phyloP scores from a whole-genome alignment of 306 rosid genomes.

The Glycine latifolia region DNA sequence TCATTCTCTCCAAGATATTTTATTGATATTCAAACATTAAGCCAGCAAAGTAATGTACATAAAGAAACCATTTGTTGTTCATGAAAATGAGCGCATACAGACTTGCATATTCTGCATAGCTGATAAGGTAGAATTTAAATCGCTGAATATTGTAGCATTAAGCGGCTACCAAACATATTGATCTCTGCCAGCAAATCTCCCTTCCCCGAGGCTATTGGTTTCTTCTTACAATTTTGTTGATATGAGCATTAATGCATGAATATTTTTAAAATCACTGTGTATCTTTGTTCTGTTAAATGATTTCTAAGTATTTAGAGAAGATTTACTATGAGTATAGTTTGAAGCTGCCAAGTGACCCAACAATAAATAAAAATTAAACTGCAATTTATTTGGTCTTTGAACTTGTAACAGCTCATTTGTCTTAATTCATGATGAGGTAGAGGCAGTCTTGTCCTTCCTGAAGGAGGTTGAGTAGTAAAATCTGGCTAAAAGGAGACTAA shows the following conservation, averaged over 20 bases:
- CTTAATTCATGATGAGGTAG: background rate
- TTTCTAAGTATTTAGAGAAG: background rate
- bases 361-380: background rate
- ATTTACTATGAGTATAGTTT: background rate
- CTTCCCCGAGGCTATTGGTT: background rate
- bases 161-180: background rate
- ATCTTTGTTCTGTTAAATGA: conserved; percentile 17
- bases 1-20: background rate
- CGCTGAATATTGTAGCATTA: background rate
- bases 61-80: background rate
- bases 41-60: background rate
- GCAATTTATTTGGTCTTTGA: conserved; percentile 6
- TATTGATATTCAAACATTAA: background rate
- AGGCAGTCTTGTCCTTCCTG: conserved; percentile 1
- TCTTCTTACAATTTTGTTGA: background rate
- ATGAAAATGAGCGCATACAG: background rate
- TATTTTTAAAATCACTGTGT: background rate
- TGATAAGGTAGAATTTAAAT: background rate
- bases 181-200: background rate
- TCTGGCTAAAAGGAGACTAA: conserved; percentile 1
- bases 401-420: background rate
- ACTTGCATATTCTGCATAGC: background rate
- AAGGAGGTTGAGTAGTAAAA: conserved; percentile 18
- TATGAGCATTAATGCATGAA: background rate
- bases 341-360: conserved; percentile 1